Evolutionary conservation across 441 rosid genomes (phyloP).

Genomic region (Gossypium trilobum): DNA sequence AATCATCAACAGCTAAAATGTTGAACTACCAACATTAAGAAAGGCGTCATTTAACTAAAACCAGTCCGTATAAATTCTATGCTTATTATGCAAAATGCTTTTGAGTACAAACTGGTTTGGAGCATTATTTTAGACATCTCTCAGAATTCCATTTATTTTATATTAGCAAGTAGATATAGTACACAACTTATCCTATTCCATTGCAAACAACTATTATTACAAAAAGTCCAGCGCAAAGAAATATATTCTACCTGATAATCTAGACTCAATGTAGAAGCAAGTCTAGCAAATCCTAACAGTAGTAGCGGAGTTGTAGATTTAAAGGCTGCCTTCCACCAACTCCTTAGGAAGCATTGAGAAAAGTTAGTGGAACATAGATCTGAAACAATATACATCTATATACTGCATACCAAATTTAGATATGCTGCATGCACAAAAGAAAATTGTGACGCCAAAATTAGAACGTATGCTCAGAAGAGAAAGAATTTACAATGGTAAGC

Average conservation of each 20-base stretch:
- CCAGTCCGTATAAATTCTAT: neutral
- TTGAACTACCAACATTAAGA: neutral
- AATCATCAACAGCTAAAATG: neutral
- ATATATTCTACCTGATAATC: slow-evolving; percentile 65
- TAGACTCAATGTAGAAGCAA: slow-evolving; percentile 53
- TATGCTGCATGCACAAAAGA: neutral
- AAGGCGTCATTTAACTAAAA: neutral
- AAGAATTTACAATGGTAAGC: neutral
- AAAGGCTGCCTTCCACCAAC: slow-evolving; percentile 50
- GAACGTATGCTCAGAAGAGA: neutral
- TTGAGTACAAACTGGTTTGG: neutral
- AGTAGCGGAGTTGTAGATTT: slow-evolving; percentile 54
- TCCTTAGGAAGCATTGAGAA: slow-evolving; percentile 29
- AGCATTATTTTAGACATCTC: neutral
- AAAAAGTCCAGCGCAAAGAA: slow-evolving; percentile 5
- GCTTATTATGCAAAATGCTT: neutral
- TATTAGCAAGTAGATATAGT: neutral
- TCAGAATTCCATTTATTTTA: neutral
- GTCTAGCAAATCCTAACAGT: slow-evolving; percentile 62
- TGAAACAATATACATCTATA: neutral
- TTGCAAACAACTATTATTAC: neutral
- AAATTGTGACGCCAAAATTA: neutral
- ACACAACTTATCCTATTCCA: neutral
- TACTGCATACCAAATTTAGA: neutral
- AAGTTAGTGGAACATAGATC: neutral